These are phyloP conservation scores for Pseudogymnoascus sp. DNA, from an alignment of 2,329 filamentous ascomycete genomes.

Conservation along the genomic window DNA sequence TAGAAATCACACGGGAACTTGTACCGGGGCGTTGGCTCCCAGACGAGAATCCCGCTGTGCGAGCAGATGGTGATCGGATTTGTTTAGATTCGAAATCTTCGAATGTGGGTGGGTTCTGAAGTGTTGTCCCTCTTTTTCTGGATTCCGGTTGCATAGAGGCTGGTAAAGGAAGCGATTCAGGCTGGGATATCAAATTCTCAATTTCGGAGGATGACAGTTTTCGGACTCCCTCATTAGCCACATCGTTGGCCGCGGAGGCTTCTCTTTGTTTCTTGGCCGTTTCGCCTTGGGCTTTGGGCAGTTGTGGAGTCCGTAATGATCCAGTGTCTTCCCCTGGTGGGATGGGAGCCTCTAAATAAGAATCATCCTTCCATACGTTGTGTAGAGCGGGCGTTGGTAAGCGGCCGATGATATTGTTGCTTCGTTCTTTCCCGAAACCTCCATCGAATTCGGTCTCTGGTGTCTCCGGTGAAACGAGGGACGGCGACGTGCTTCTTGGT, in stretches of 20 bases:
- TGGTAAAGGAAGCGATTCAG: slow-evolving; percentile 52
- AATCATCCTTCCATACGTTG: neutral
- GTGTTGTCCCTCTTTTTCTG: neutral
- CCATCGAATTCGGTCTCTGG: slow-evolving; percentile 1
- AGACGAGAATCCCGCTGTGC: slow-evolving; percentile 13
- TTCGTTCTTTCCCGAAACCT: neutral
- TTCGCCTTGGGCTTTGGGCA: slow-evolving; percentile 26
- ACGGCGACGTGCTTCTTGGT: slow-evolving; percentile 20
- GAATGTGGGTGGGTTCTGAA: neutral
- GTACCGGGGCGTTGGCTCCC: neutral
- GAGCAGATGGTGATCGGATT: slow-evolving; percentile 12
- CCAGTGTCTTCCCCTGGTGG: neutral
- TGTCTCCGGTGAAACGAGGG: slow-evolving; percentile 11
- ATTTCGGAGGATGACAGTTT: slow-evolving; percentile 53
- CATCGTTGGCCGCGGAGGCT: neutral
- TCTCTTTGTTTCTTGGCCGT: slow-evolving; percentile 20
- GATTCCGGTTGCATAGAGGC: slow-evolving; percentile 23
- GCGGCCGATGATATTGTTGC: neutral
- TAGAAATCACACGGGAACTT: neutral
- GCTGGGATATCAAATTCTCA: slow-evolving; percentile 48
- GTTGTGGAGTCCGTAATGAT: slow-evolving; percentile 18
- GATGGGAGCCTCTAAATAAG: neutral
- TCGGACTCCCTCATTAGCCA: slow-evolving; percentile 37
- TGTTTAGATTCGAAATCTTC: slow-evolving; percentile 6
- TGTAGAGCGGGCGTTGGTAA: neutral